Base-by-base conservation (phyloP, 805 yeast species). In the Kodamaea fukazawae region DNA sequence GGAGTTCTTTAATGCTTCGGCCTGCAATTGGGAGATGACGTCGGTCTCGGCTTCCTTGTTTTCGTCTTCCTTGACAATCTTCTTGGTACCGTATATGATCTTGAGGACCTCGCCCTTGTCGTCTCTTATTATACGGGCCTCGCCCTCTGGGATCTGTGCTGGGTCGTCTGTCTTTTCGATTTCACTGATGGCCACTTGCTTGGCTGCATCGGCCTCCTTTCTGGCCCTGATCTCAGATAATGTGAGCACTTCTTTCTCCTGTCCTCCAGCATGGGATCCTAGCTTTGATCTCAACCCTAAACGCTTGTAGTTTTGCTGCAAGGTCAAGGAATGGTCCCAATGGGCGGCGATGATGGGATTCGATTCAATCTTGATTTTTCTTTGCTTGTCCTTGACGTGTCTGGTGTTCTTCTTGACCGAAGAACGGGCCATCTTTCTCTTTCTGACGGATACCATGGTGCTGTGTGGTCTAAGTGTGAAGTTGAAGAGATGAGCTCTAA, bases 291-390 rank as follows among this genome's bases (percentile, higher is more conserved):
- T 70, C 38, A 93, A 69, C 3, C 99, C 99, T 20, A 93, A 65
- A 47, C 71, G 78, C 51, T 82, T 81, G 65, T 93, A 91, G 61
- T 93, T 93, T 58, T 93, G 98, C 38, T 79, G 73, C 44, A 90
- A 66, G 0, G 98, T 90, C 41, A 83, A 70, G 9, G 76, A 75
- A 43, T 80, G 76, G 63, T 93, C 96, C 99, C 99, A 93, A 60
- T 89, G 76, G 25, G 79, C 86, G 4, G 88, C 95, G 46, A 93
- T 85, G 46, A 93, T 77, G 2, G 95, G 86, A 56, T 88, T 87
- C 0, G 86, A 72, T 34, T 73, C 72, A 23, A 86, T 78, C 45
- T 79, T 79, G 43, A 82, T 67, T 49, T 81, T 73, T 57, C 84
- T 76, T 51, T 80, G 82, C 53, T 76, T 79, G 54, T 85, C 90